Percentiles rank a stretch among this genome's conserved stretches.
These are phyloP conservation scores for Cytospora mali DNA, from an alignment of 2,329 filamentous ascomycete genomes.

Conservation along the genomic window DNA sequence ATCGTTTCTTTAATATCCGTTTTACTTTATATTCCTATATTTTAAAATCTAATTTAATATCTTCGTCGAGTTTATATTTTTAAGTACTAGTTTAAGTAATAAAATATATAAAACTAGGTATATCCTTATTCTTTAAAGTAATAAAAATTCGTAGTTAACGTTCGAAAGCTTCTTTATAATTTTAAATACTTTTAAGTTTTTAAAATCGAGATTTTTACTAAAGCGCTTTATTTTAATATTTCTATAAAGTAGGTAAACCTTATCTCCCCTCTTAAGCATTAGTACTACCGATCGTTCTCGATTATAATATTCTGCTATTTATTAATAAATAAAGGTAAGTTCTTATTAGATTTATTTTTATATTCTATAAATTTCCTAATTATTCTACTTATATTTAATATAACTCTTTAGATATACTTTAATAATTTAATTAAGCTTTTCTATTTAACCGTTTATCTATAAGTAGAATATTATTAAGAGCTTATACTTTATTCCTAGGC, in stretches of 20 bases:
- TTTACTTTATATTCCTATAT: neutral
- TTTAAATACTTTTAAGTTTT: neutral
- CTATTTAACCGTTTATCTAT: conserved; percentile 1
- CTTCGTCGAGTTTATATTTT: neutral
- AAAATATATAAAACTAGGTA: too few species aligned
- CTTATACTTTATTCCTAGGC: neutral
- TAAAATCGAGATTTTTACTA: neutral
- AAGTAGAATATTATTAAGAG: neutral
- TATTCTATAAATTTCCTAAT: neutral
- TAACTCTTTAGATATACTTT: neutral
- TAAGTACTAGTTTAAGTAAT: neutral
- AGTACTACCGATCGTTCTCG: neutral
- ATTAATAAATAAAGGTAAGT: neutral
- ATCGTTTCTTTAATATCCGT: neutral
- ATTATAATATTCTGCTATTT: neutral
- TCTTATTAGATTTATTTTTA: neutral
- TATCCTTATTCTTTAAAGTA: too few species aligned
- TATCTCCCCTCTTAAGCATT: neutral
- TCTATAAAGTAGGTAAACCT: neutral
- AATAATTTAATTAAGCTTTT: neutral
- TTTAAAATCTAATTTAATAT: neutral
- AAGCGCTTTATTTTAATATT: neutral
- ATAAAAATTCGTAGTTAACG: too few species aligned
- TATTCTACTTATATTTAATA: too few species aligned
- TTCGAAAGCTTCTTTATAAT: neutral